Evolutionary conservation across 495 filamentous ascomycete genomes (phyloP).

Genomic region (Penicillium diatomitis): DNA sequence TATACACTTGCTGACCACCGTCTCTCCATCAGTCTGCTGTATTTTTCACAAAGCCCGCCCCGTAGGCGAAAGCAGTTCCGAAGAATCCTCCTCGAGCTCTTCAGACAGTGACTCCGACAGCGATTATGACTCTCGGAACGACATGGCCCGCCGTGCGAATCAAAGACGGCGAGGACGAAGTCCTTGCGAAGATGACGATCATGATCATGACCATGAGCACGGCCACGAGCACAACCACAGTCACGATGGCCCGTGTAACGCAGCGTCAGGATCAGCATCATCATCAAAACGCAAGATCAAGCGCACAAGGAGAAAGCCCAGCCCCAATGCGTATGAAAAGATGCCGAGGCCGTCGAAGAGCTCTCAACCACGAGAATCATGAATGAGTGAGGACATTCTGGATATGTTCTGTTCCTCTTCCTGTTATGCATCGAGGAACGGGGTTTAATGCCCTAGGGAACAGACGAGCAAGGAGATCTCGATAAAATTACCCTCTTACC

Average conservation of each 20-base stretch:
- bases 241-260: too few relatives aligned
- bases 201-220: constrained; percentile 5
- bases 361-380: constrained; percentile 2
- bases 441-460: too few relatives aligned
- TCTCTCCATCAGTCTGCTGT: constrained; percentile 69
- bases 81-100: constrained; percentile 55
- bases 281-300: constrained; percentile 11
- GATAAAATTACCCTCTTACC: too few relatives aligned
- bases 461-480: too few relatives aligned
- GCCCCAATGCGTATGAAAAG: constrained; percentile 93
- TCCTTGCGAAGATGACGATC: constrained; percentile 1
- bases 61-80: constrained; percentile 78
- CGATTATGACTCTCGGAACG: constrained; percentile 26
- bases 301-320: constrained; percentile 51
- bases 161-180: constrained; percentile 11
- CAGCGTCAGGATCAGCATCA: too few relatives aligned
- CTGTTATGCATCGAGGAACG: too few relatives aligned
- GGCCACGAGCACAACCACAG: neutral
- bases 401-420: neutral
- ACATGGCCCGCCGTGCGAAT: constrained; percentile 9
- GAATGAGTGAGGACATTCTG: neutral
- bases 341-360: constrained; percentile 52
- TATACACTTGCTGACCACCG: neutral
- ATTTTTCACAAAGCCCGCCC: constrained; percentile 85
- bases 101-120: constrained; percentile 53